Evolutionary conservation across 371 early-diverging fungal genomes (phyloP), one percentile per base, ranked within the genome.

Genomic region (Lichtheimia hyalospora): DNA sequence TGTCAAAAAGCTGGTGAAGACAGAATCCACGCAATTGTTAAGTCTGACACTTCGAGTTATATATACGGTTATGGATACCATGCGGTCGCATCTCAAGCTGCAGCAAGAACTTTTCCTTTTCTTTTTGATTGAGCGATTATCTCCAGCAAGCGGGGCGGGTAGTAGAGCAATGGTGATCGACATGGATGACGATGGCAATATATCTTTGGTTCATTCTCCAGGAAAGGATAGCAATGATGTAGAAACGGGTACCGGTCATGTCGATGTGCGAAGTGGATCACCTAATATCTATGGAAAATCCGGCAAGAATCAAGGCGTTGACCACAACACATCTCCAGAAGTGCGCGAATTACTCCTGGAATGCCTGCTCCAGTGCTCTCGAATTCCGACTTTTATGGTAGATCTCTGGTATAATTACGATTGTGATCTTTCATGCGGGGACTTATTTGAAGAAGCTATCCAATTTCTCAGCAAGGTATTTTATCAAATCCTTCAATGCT

Each of bases 351-450:
- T 94, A 49, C 63, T 94, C 20, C 66, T 95, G 18, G 96, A 96
- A 61, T 86, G 91, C 42, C 63, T 96, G 50, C 79, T 89, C n/a
- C 83, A 90, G 56, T 75, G 88, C 57, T 80, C 83, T 20, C 79
- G 89, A 50, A 79, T 78, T 43, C 89, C 93, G 10, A 83, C 88
- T 1, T 89, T 96, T 62, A 81, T 92, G 74, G 79, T 86, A 0
- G 95, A 95, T 58, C 79, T 98, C 25, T 98, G 95, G 90, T 88
- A 93, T 55, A 93, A 95, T 70, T 96, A 92, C 67, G 98, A 98
- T 72, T 92, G 95, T 53, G 89, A 94, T 61, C 57, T 90, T 60
- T 81, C 87, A 42, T 85, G 88, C 44, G 87, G 89, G 28, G 89
- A 95, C 69, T 70, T 96, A 39, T 95, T 89, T 76, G 95, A 96